Evolutionary conservation across 1,284 basidiomycete genomes (phyloP).

Genomic region (Trametes pubescens): DNA sequence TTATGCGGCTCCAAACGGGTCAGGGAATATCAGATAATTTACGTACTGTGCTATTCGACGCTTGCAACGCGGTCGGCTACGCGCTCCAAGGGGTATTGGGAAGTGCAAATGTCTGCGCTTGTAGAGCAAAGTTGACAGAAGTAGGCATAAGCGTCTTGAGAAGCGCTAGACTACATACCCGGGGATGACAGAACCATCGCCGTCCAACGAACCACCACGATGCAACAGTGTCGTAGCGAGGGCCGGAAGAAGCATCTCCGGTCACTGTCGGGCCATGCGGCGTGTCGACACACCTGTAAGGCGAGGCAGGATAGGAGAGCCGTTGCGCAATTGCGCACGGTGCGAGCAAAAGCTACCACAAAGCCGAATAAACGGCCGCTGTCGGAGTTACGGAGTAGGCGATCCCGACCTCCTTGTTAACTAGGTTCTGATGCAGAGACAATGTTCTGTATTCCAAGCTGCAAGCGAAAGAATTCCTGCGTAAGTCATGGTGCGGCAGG

Average conservation of each 20-base stretch:
- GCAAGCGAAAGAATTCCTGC: background rate
- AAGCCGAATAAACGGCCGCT: constrained; percentile 2
- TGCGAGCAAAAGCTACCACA: constrained; percentile 7
- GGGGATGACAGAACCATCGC: background rate
- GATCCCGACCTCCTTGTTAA: background rate
- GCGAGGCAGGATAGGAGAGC: constrained; percentile 24
- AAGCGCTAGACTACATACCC: background rate
- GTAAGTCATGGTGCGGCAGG: constrained; percentile 7
- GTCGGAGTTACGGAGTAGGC: constrained; percentile 17
- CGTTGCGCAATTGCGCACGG: background rate
- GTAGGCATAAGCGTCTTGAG: background rate
- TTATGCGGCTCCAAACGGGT: constrained; percentile 9
- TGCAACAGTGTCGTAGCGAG: background rate
- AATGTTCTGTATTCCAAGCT: background rate
- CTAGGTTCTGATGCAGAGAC: background rate
- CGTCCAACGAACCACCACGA: background rate
- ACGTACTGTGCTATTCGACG: constrained; percentile 25
- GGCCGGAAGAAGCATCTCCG: constrained; percentile 3
- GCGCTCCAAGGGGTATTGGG: background rate
- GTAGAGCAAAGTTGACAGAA: background rate
- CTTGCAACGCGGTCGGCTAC: background rate
- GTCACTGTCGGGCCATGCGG: constrained; percentile 8
- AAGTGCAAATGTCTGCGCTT: background rate
- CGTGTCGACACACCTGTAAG: constrained; percentile 18
- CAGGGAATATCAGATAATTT: constrained; percentile 19